These are phyloP conservation scores for Populus alba DNA, from an alignment of 345 rosid genomes.

Conservation along the genomic window DNA sequence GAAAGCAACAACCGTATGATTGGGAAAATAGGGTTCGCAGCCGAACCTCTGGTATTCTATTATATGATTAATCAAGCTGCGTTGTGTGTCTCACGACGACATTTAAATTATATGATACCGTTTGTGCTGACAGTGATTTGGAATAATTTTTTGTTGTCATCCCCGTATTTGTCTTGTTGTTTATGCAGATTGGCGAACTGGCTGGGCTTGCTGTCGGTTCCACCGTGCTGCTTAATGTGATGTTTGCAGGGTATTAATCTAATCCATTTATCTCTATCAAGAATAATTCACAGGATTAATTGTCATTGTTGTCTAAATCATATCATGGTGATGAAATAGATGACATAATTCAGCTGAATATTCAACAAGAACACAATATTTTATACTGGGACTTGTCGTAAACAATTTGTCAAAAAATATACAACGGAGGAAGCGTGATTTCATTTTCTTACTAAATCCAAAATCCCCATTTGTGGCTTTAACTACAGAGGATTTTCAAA, in stretches of 20 bases:
- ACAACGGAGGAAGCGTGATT: neutral
- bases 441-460: neutral
- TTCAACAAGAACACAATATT: too few species aligned
- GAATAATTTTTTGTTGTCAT: too few species aligned
- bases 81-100: too few species aligned
- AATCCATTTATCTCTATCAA: neutral
- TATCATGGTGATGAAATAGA: neutral
- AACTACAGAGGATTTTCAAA: neutral
- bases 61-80: neutral
- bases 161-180: neutral
- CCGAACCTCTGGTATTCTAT: constrained; percentile 2
- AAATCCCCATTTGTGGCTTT: neutral
- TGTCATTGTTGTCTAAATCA: neutral
- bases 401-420: neutral
- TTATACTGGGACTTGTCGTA: neutral
- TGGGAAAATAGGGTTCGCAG: constrained; percentile 6
- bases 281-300: neutral
- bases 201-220: constrained; percentile 93
- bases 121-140: neutral
- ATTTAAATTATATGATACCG: neutral
- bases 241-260: constrained; percentile 72
- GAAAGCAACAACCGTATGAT: too few species aligned
- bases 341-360: neutral
- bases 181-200: constrained; percentile 79
- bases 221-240: constrained; percentile 76